A percentile compares a stretch with the other conserved stretches of the same genome.
phyloP scores from a whole-genome alignment of 2,329 filamentous ascomycete genomes.

The Paecilomyces formosus region DNA sequence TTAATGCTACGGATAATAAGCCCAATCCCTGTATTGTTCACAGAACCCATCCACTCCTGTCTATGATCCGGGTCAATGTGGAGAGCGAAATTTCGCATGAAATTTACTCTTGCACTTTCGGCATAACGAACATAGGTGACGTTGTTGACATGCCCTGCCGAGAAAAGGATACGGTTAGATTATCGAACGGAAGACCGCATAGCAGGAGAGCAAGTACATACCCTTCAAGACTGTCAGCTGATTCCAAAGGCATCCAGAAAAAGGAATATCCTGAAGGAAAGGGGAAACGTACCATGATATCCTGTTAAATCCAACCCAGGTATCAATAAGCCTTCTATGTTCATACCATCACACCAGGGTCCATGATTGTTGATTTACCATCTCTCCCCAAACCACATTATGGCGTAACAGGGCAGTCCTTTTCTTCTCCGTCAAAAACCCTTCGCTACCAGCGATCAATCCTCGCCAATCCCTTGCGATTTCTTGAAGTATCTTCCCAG shows the following conservation, averaged over 20 bases:
- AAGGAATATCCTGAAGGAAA: not conserved
- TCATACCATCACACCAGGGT: not conserved
- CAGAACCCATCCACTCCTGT: constrained; percentile 60
- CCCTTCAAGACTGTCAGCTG: constrained; percentile 15
- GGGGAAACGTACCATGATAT: constrained; percentile 37
- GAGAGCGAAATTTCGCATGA: constrained; percentile 62
- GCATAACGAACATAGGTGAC: constrained; percentile 77
- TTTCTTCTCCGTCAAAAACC: constrained; percentile 59
- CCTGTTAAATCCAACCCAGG: constrained; percentile 22
- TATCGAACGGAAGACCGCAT: not conserved
- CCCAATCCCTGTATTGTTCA: constrained; percentile 59
- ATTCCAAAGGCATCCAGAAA: not conserved
- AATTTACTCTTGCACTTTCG: constrained; percentile 73
- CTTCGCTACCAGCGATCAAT: constrained; percentile 65
- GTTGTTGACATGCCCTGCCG: constrained; percentile 74
- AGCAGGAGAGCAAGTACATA: constrained; percentile 9
- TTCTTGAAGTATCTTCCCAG: constrained; percentile 51
- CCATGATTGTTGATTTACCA: constrained; percentile 48
- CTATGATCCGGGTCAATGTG: constrained; percentile 55
- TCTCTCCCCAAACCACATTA: constrained; percentile 75
- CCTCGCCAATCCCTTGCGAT: constrained; percentile 63
- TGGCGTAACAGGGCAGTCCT: constrained; percentile 58
- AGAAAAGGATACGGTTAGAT: not conserved
- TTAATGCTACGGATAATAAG: constrained; percentile 74
- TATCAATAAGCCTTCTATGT: constrained; percentile 8